phyloP scores from a whole-genome alignment of 1,284 basidiomycete species.

The Ganoderma resinaceum region DNA sequence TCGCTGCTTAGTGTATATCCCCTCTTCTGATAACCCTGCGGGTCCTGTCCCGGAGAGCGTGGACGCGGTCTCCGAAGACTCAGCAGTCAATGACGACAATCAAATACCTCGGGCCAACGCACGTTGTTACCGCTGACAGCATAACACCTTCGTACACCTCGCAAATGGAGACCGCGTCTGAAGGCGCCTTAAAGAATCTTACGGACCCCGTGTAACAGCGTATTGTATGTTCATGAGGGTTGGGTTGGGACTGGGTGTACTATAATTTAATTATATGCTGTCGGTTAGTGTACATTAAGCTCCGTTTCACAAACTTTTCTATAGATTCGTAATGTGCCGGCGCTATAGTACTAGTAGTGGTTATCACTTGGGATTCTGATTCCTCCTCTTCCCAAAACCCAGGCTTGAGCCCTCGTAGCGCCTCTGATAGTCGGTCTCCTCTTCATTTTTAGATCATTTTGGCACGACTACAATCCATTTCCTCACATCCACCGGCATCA shows the following conservation, averaged over 20 bases:
- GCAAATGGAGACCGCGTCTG: background rate
- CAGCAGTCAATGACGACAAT: background rate
- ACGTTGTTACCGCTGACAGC: background rate
- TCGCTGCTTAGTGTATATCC: slow-evolving; percentile 35
- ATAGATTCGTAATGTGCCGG: no score
- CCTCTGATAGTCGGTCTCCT: background rate
- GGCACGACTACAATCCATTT: no score
- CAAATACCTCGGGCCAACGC: background rate
- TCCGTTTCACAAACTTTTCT: no score
- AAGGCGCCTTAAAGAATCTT: background rate
- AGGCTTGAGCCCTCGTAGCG: slow-evolving; percentile 28
- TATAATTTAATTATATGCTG: no score
- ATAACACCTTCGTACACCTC: background rate
- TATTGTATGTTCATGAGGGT: no score
- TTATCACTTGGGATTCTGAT: slow-evolving; percentile 31
- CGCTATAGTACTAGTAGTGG: slow-evolving; percentile 31
- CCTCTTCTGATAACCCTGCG: slow-evolving; percentile 43
- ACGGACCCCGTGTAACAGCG: background rate
- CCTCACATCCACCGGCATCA: background rate
- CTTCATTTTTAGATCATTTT: background rate
- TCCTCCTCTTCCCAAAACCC: slow-evolving; percentile 16
- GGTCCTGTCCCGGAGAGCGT: slow-evolving; percentile 40
- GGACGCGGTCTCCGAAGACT: slow-evolving; percentile 30
- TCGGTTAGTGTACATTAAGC: no score
- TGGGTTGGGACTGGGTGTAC: no score